A percentile compares a stretch with the other conserved stretches of the same genome.
Evolutionary conservation across 2,329 filamentous ascomycete species (phyloP).

Genomic region (Berkeleyomyces rouxiae): DNA sequence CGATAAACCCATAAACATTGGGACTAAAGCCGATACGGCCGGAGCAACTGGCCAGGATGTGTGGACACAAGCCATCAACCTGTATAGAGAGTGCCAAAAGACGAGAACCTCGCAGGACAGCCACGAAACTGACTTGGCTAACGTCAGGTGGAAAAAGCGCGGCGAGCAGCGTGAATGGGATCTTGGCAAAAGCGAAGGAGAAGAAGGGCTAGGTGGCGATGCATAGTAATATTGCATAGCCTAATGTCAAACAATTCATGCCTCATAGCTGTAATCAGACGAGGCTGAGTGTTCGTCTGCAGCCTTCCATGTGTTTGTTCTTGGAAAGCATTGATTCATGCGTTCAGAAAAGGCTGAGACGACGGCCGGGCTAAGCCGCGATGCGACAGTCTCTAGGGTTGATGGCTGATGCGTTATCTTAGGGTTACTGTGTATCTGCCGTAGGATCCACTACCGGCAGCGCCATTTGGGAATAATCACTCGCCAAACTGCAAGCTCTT

Average conservation of each 20-base stretch:
- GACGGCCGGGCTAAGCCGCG: background rate
- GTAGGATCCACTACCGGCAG: background rate
- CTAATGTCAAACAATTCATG: no score
- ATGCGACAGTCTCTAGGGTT: background rate
- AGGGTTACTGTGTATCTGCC: background rate
- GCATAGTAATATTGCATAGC: background rate
- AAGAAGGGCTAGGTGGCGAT: background rate
- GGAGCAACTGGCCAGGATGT: conserved; percentile 29
- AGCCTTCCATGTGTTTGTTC: no score
- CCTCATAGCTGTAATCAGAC: no score
- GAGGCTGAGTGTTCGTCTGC: no score
- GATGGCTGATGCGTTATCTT: background rate
- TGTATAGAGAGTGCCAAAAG: conserved; percentile 60
- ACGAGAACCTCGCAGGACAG: conserved; percentile 26
- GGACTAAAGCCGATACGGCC: background rate
- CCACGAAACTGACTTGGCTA: conserved; percentile 35
- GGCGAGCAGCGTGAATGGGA: conserved; percentile 51
- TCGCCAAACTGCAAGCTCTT: background rate
- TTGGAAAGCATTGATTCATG: background rate
- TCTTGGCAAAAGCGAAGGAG: conserved; percentile 29
- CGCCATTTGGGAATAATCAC: background rate
- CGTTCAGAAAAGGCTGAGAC: background rate
- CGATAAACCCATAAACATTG: background rate
- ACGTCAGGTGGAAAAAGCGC: conserved; percentile 54
- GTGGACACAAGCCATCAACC: conserved; percentile 69